phyloP scores from a whole-genome alignment of 1,139 yeast species.

The Saccharomyces hybrid region DNA sequence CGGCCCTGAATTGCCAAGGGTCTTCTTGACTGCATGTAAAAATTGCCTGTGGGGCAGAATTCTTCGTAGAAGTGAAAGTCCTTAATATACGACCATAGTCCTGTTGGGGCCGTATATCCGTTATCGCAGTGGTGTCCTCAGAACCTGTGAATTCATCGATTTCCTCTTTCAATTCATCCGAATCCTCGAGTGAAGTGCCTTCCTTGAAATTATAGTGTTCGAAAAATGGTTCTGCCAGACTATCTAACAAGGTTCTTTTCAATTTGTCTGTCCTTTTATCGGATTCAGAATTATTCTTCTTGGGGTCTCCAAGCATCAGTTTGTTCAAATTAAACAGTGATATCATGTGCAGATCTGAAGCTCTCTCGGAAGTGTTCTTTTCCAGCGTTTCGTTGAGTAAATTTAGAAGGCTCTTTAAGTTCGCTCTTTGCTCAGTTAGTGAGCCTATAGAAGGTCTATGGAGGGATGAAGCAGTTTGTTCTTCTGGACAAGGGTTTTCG shows the following conservation, averaged over 20 bases:
- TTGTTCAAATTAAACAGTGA: slow-evolving; percentile 31
- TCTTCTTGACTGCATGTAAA: slow-evolving; percentile 69
- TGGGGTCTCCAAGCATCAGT: slow-evolving; percentile 37
- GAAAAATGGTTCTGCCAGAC: slow-evolving; percentile 69
- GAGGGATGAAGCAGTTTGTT: slow-evolving; percentile 1
- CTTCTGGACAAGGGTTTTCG: not conserved
- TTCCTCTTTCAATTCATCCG: slow-evolving; percentile 6
- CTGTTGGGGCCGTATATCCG: slow-evolving; percentile 14
- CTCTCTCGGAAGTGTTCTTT: slow-evolving; percentile 32
- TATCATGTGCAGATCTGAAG: slow-evolving; percentile 31
- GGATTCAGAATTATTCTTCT: slow-evolving; percentile 24
- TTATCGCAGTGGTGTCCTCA: slow-evolving; percentile 8
- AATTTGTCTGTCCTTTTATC: slow-evolving; percentile 22
- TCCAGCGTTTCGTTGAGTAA: slow-evolving; percentile 32
- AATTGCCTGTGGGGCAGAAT: slow-evolving; percentile 69
- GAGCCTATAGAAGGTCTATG: slow-evolving; percentile 8
- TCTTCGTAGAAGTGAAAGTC: slow-evolving; percentile 55
- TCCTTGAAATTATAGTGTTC: slow-evolving; percentile 35
- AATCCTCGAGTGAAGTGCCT: slow-evolving; percentile 25
- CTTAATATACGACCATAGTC: slow-evolving; percentile 39
- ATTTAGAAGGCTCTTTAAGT: slow-evolving; percentile 24
- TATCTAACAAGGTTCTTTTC: slow-evolving; percentile 52
- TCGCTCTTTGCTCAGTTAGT: slow-evolving; percentile 21
- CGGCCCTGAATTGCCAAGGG: slow-evolving; percentile 79
- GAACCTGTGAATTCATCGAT: slow-evolving; percentile 6